A percentile compares a stretch with the other conserved stretches of the same genome.
Evolutionary conservation across 2,329 filamentous ascomycete species (phyloP).

Genomic region (Pezicula neosporulosa): DNA sequence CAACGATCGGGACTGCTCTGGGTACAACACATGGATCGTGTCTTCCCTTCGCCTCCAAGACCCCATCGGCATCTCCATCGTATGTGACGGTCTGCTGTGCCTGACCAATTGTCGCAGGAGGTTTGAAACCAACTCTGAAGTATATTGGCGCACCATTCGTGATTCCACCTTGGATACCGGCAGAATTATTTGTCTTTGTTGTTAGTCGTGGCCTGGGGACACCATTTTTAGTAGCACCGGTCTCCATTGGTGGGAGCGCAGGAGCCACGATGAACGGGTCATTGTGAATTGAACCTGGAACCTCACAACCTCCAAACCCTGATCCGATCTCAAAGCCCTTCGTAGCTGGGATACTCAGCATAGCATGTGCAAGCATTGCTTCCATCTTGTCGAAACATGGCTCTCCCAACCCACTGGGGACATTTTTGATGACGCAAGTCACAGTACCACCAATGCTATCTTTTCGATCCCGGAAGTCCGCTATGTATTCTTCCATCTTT

Average conservation of each 20-base stretch:
- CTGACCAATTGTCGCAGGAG: conserved; percentile 87
- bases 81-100: conserved; percentile 82
- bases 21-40: conserved; percentile 89
- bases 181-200: conserved; percentile 92
- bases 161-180: conserved; percentile 93
- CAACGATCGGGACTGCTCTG: conserved; percentile 81
- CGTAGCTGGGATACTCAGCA: conserved; percentile 91
- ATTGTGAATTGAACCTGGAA: conserved; percentile 89
- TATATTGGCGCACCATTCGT: conserved; percentile 91
- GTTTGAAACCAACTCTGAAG: conserved; percentile 94
- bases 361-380: conserved; percentile 85
- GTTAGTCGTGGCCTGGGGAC: conserved; percentile 60
- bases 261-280: conserved; percentile 70
- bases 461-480: conserved; percentile 69
- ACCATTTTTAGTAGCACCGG: conserved; percentile 39
- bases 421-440: conserved; percentile 87
- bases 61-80: conserved; percentile 64
- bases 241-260: conserved; percentile 37
- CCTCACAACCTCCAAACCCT: conserved; percentile 82
- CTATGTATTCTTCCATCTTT: conserved; percentile 78
- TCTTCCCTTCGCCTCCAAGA: conserved; percentile 85
- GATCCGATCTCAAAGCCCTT: conserved; percentile 97
- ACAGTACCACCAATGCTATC: conserved; percentile 96
- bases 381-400: conserved; percentile 95
- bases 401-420: conserved; percentile 83